phyloP scores from a whole-genome alignment of 2,329 filamentous ascomycete species.

The Hymenoscyphus occultus region DNA sequence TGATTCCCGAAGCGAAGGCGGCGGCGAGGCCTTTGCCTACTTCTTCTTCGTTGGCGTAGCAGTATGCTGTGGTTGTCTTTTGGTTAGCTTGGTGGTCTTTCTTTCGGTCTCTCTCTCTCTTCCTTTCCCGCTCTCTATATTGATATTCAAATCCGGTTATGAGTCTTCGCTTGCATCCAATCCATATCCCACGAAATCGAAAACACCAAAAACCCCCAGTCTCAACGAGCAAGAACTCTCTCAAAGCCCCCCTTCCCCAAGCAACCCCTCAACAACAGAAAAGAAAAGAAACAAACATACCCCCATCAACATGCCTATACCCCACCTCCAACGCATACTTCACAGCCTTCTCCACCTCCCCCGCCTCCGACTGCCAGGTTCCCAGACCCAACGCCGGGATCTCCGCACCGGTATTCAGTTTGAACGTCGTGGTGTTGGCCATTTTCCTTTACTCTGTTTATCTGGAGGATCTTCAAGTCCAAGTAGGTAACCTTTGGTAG shows the following conservation, averaged over 20 bases:
- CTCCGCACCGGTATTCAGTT: conserved; percentile 39
- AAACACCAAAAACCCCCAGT: too few species aligned
- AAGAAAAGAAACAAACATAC: conserved; percentile 7
- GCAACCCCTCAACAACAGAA: background rate
- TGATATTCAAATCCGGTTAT: too few species aligned
- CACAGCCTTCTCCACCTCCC: conserved; percentile 42
- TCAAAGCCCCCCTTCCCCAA: too few species aligned
- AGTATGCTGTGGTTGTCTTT: conserved; percentile 56
- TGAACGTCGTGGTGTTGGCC: conserved; percentile 33
- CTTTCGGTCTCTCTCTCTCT: too few species aligned
- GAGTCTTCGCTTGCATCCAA: too few species aligned
- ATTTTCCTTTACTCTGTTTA: background rate
- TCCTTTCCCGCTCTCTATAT: too few species aligned
- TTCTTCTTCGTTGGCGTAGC: conserved; percentile 79
- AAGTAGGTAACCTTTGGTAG: too few species aligned
- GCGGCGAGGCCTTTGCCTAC: conserved; percentile 71
- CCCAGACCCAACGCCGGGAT: conserved; percentile 44
- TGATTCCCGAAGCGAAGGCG: conserved; percentile 52
- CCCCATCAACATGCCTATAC: conserved; percentile 51
- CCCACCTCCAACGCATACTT: conserved; percentile 43
- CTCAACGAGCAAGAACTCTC: conserved; percentile 26
- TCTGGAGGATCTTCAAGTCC: background rate
- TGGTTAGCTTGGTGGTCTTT: too few species aligned
- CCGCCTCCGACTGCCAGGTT: conserved; percentile 45
- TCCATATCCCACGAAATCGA: too few species aligned